Base-by-base conservation (phyloP, 2,329 filamentous ascomycete genomes). In the Zasmidium cellare region DNA sequence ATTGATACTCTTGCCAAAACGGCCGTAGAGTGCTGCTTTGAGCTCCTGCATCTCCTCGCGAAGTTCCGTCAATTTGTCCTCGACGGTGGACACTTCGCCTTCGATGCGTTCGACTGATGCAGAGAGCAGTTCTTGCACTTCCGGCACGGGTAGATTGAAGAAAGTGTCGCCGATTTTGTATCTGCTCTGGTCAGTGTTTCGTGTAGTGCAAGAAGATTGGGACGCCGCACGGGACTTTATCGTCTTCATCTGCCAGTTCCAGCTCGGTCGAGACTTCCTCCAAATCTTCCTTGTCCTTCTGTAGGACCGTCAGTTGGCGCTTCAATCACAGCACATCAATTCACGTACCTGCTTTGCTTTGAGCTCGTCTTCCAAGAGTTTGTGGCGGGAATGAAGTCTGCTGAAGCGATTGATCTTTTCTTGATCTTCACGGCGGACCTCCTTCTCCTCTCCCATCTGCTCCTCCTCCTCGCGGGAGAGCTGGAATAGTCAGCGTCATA, bases 331-430 rank as follows among this genome's bases (percentile, higher is more conserved):
- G 18, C 25, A 14, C 3, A 16, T 41, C 7, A 18, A 25, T 12
- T 23, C 14, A 75, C 85, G 60, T 74, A 92, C 93, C 74, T 86
- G 86, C 74, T 96, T 97, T 5, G 77, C 74, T 71, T 89, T 88
- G 64, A 97, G 77, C 67, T 94, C 87, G 49, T 96, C 92, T 72
- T 96, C 87, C 2, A 97, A 75, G 2, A 82, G 76, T 31, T 89
- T 82, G 74, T 96, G 90, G 52, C 90, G 88, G 73, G 96, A 91
- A 75, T 99, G 94, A 62, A 99, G 81, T 46, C 92, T 87, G 76
- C 92, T 97, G 82, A 99, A 99, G 65, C 87, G 88, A 79, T 99
- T 99, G 85, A 99, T 99, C 79, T 94, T 96, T 79, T 97, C 92
- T 76, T 99, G 94, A 74, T 99, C 94, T 75, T 97, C 92, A 71